Percentiles rank a stretch among this genome's conserved stretches.
Conservation (phyloP, 2,329 filamentous ascomycete species). For the Pseudogymnoascus sp. region DNA sequence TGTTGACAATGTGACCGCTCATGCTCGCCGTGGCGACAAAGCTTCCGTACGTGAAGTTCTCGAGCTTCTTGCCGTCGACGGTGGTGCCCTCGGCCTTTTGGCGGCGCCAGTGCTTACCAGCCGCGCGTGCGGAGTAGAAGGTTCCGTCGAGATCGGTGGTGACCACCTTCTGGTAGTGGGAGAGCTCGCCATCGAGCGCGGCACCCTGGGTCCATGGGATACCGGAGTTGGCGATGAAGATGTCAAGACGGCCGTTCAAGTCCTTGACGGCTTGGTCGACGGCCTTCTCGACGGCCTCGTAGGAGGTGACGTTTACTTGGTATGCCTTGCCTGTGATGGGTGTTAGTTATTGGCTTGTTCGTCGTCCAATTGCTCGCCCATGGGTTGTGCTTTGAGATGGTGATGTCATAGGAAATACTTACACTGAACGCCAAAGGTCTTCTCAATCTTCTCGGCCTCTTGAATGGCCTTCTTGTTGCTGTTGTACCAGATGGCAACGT, state of each 20-base stretch:
- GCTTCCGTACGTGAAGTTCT: constrained; percentile 55
- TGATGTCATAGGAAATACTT: constrained; percentile 25
- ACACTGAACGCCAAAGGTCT: constrained; percentile 62
- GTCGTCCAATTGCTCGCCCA: constrained; percentile 3
- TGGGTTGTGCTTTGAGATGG: background rate
- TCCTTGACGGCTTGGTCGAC: constrained; percentile 51
- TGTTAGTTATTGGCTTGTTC: constrained; percentile 12
- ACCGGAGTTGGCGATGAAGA: constrained; percentile 74
- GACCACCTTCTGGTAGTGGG: constrained; percentile 60
- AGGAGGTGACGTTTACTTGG: constrained; percentile 52
- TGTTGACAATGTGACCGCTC: constrained; percentile 69
- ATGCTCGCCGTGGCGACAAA: constrained; percentile 76
- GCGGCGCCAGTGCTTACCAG: constrained; percentile 60
- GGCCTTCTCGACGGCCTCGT: constrained; percentile 42
- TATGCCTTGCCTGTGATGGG: constrained; percentile 46
- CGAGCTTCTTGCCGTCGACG: constrained; percentile 52
- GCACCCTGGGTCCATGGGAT: constrained; percentile 65
- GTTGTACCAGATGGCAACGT: constrained; percentile 67
- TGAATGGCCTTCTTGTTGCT: constrained; percentile 57
- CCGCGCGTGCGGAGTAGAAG: constrained; percentile 68
- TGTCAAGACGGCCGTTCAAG: constrained; percentile 66
- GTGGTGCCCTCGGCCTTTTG: constrained; percentile 62
- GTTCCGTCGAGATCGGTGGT: constrained; percentile 67
- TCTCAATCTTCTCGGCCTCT: constrained; percentile 55
- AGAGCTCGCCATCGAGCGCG: constrained; percentile 56